Conservation (phyloP, 2,329 filamentous ascomycete species). For the Fusarium protoensiforme region DNA sequence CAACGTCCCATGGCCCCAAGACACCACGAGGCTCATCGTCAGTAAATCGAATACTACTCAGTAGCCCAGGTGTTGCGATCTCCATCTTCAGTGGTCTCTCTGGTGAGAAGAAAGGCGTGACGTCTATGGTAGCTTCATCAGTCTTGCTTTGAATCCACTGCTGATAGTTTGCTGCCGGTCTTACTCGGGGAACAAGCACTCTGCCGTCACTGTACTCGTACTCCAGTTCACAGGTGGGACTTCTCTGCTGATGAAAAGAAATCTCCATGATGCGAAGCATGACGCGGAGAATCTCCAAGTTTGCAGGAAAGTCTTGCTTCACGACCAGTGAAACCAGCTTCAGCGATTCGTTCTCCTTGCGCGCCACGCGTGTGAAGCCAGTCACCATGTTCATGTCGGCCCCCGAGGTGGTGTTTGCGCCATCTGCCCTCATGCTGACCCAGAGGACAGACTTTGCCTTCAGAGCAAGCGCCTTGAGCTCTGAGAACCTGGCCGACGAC, state of each 20-base stretch:
- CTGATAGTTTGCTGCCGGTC: not conserved
- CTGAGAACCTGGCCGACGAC: not conserved
- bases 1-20: not conserved
- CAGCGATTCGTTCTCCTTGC: not conserved
- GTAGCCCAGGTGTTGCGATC: not conserved
- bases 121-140: not conserved
- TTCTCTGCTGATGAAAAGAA: slow-evolving; percentile 11
- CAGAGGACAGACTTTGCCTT: slow-evolving; percentile 5
- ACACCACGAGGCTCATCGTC: not conserved
- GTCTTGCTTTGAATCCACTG: not conserved
- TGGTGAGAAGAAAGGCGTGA: not conserved
- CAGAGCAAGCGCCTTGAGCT: not conserved
- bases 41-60: not conserved
- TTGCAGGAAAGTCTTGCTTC: not conserved
- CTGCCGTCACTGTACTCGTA: slow-evolving; percentile 11
- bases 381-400: not conserved
- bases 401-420: rapidly evolving
- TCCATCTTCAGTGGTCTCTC: not conserved
- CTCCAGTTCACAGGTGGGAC: not conserved
- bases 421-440: not conserved
- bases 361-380: not conserved
- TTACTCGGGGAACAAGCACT: slow-evolving; percentile 3
- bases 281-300: not conserved
- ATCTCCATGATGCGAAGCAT: slow-evolving; percentile 6
- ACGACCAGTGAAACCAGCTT: slow-evolving; percentile 10